Evolutionary conservation across 1,139 yeast genomes (phyloP), one percentile per base, ranked within the genome.

Genomic region (Trichomonascaceae sp.): DNA sequence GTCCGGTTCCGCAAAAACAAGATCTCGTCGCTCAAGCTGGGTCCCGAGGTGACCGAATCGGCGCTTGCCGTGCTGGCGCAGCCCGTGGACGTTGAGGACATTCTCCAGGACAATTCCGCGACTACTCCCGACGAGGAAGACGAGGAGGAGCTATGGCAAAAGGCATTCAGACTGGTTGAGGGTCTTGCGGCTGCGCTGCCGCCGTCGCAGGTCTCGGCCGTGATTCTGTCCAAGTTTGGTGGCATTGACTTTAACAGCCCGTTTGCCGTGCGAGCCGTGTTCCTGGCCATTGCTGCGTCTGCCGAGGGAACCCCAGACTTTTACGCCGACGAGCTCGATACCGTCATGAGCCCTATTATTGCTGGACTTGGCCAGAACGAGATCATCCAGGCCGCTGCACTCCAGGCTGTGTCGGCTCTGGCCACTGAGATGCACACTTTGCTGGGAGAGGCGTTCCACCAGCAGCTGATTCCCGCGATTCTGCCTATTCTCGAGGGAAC

Each of bases 271-370:
- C 77, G 95, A 61, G 95, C 94, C 42, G 92, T 80, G 38, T 68
- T 85, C 40, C 65, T 82, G 50, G 71, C 93, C 28, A 65, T 89
- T 43, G 87, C 93, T 47, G 84, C 76, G 38, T 75, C 92, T 35
- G 80, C 82, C 34, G 73, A 80, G 43, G 98, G 98, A 54, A 89
- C 97, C 30, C 97, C 97, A 43, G 98, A 89, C 54, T 87, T 69
- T 59, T 71, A 81, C 48, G 72, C 87, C 33, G 69, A 78, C 35
- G 92, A 84, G 52, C 62, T 87, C 43, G 69, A 71, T 42, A 76
- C 76, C 52, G 64, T 89, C 40, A 68, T 85, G 38, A 84, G 85
- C 36, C 71, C 76, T 40, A 62, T 89, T 37, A 67, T 81, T 37
- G 62, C 67, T 36, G 96, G 96, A 43, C 68, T 89, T 50, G 6